Evolutionary conservation across 192 early-diverging fungal genomes (phyloP), one percentile per base, ranked within the genome.

Genomic region (Coemansia sp.): DNA sequence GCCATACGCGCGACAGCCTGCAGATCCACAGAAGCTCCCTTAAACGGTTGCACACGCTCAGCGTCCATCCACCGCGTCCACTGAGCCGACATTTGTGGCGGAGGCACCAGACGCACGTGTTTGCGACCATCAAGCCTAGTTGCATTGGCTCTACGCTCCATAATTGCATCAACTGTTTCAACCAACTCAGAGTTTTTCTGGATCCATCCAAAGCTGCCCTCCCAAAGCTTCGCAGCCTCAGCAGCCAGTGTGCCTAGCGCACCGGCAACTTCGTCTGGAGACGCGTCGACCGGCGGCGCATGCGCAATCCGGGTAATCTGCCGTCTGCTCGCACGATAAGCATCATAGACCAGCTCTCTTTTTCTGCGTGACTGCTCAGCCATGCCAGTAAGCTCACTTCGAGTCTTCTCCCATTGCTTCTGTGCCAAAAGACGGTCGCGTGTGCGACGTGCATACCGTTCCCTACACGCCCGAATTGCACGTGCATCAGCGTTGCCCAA

Each of bases 1-100:
- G 81, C 81, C 81, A 83, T 83, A 1, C 63, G 69, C 54, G 68
- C 64, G 2, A 79, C 55, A 0, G 66, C 76, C 2, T 78, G 72
- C 20, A 83, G 70, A 57, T 75, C 68, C 12, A 79, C 65, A n/a
- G 37, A 37, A 8, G 76, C 61, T 5, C 69, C 76, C 33, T 58
- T 62, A 32, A 78, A 83, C 38, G 81, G 81, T 65, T 18, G 33
- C 52, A 39, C 20, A 52, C 56, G 39, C 33, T 58, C 18, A 36
- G 62, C 15, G 0, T 58, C 76, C 70, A 83, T 67, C 81, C 81
- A 83, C 56, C 51, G 35, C 20, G 81, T 51, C 81, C 81, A 83
- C 58, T 69, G 66, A 9, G 37, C 48, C 15, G 76, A 70, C 69
- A 78, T 61, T 38, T 67, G 61, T n/a, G 75, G 69, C 43, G 81